phyloP scores from a whole-genome alignment of 352 stramenopile genomes.

The Phytopythium boreale region DNA sequence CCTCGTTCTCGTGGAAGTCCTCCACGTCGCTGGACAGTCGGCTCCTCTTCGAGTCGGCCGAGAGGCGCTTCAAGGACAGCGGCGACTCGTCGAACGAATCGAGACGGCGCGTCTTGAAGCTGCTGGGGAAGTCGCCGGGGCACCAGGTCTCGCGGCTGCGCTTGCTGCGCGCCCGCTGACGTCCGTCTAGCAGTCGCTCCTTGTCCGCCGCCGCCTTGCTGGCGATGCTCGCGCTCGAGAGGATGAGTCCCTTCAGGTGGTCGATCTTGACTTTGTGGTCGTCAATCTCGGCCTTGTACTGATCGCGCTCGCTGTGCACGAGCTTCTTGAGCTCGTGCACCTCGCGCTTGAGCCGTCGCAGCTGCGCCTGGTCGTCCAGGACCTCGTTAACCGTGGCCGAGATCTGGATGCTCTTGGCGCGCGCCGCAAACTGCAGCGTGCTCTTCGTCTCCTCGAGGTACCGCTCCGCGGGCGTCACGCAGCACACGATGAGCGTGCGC shows the following conservation, averaged over 20 bases:
- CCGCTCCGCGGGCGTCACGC: conserved; percentile 69
- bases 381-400: conserved; percentile 86
- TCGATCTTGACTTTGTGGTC: conserved; percentile 60
- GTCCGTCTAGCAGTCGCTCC: not conserved
- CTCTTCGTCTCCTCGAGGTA: conserved; percentile 84
- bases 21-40: conserved; percentile 7
- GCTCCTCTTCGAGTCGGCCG: conserved; percentile 44
- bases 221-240: conserved; percentile 42
- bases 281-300: conserved; percentile 73
- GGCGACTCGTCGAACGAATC: not conserved
- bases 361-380: conserved; percentile 89
- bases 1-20: not conserved
- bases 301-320: conserved; percentile 45
- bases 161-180: conserved; percentile 25
- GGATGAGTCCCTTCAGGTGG: conserved; percentile 54
- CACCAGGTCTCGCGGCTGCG: conserved; percentile 68
- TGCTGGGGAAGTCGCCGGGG: conserved; percentile 55
- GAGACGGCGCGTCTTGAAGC: conserved; percentile 13
- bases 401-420: conserved; percentile 89
- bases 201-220: conserved; percentile 5
- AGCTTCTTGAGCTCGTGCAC: conserved; percentile 67
- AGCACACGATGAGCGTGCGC: conserved; percentile 89
- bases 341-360: conserved; percentile 67
- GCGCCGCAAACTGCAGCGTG: conserved; percentile 91
- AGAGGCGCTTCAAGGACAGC: conserved; percentile 22